Evolutionary conservation across 257 asterid species (phyloP), one percentile per base, ranked within the genome.

Genomic region (Pogostemon cablin): DNA sequence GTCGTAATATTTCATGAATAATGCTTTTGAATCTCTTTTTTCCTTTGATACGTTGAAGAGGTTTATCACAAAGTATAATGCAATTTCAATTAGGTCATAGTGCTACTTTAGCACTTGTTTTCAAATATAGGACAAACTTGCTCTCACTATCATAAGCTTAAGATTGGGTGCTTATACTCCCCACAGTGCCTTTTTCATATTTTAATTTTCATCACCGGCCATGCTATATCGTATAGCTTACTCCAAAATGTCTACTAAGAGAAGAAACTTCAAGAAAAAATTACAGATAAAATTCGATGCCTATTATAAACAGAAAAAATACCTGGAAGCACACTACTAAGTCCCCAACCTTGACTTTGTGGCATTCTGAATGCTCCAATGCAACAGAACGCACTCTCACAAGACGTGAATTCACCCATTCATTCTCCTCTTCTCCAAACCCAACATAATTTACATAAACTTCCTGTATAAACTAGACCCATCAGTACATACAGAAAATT

Each of bases 271-370:
- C 9, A 43, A 43, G 40, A 63, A 5, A 52, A 7, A 35, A 41
- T 4, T n/a, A 9, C 6, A 61, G 25, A 49, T 15, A 9, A 67
- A 48, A 38, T 8, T 10, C 35, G 54, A 53, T 34, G 44, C 20
- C 9, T 7, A 38, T 35, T 11, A 20, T 9, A 39, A 42, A 32
- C 10, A 34, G 37, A 40, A 62, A 76, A 62, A 11, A 41, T 85
- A 93, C 99, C 99, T 87, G 96, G 78, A 91, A 91, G 84, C 99
- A 89, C 42, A 95, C 82, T 49, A 88, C 96, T 9, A 72, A 71
- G 74, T 95, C 96, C 72, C 96, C 97, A 78, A 81, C 86, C 75
- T 79, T 74, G 64, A 93, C 85, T 70, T 75, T 85, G 44, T 77
- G 73, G 85, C 99, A 91, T 72, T 93, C 96, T 5, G 88, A 71